Evolutionary conservation across 1,284 basidiomycete species (phyloP).

Genomic region (Porogramme epimiltina): DNA sequence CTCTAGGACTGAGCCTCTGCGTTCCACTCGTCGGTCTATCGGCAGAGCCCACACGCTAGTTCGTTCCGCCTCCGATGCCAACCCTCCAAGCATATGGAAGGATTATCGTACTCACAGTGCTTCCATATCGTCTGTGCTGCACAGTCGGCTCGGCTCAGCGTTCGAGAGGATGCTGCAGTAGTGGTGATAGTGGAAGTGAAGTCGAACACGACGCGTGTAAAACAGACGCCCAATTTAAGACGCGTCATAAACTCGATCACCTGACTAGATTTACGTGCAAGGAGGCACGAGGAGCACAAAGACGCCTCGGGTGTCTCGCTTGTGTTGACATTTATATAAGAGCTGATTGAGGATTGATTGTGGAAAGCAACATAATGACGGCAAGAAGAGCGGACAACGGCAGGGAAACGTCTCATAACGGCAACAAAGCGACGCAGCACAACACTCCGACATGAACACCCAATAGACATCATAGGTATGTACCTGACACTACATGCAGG

Average conservation of each 20-base stretch:
- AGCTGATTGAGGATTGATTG: neutral
- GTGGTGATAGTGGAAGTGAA: slow-evolving; percentile 11
- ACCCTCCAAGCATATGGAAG: too few species aligned
- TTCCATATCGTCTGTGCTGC: slow-evolving; percentile 7
- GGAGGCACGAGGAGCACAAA: neutral
- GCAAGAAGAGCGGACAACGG: neutral
- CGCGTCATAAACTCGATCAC: slow-evolving; percentile 16
- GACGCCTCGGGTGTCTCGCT: too few species aligned
- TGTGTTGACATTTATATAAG: too few species aligned
- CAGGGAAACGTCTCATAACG: neutral
- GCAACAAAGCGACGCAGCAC: neutral
- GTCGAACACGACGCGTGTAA: slow-evolving; percentile 10
- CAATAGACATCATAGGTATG: too few species aligned
- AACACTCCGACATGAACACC: neutral
- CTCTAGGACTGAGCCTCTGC: too few species aligned
- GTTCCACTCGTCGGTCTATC: too few species aligned
- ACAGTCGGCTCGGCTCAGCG: neutral
- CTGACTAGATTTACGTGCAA: slow-evolving; percentile 14
- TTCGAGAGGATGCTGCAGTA: neutral
- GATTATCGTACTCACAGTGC: slow-evolving; percentile 12
- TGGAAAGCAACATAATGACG: neutral
- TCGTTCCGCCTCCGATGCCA: too few species aligned
- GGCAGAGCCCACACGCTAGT: too few species aligned
- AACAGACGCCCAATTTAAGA: slow-evolving; percentile 13
- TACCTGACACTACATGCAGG: neutral